Evolutionary conservation across 495 filamentous ascomycete genomes (phyloP), one percentile per base, ranked within the genome.

Genomic region (Penicillium cinerascens): DNA sequence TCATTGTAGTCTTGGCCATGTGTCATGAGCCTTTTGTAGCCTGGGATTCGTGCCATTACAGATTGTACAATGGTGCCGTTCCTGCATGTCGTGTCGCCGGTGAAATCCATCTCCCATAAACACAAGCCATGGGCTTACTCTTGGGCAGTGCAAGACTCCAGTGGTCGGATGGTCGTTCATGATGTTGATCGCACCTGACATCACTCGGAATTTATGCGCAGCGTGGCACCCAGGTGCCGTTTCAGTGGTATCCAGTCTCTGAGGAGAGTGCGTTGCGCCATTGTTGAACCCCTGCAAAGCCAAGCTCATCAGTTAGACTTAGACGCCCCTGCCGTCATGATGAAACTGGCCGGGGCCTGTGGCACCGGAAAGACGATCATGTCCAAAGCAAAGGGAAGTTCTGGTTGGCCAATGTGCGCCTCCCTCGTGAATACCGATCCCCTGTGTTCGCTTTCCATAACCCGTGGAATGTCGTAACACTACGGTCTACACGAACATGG

Each of bases 381-480:
- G 9, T 44, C 6, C 8, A 10, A 3, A 18, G 26, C 22, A 41
- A 52, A 44, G 42, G 38, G 36, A 20, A 18, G 22, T 23, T 44
- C 42, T 60, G 53, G 61, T 52, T 58, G 57, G 46, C 26, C 25
- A 10, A 41, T n/a, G 18, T 22, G 29, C 15, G 29, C 18, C 21
- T 46, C 51, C 45, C 45, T 56, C 18, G 44, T 51, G 56, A 54
- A 63, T 66, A 52, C 54, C 50, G 29, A 41, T 39, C 49, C 38
- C 51, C 44, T 50, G 45, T 37, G 51, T 55, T 54, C 49, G 41
- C 29, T 41, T 55, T 40, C 33, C 26, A 26, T 8, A 26, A 17
- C 13, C 38, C 39, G 23, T 1, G 49, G 63, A 66, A 66, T 66
- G 63, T 47, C 20, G 44, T 35, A 58, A 13, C 54, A 56, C 46